phyloP scores from a whole-genome alignment of 148 eudicot species.

The Rhododendron ovatum region DNA sequence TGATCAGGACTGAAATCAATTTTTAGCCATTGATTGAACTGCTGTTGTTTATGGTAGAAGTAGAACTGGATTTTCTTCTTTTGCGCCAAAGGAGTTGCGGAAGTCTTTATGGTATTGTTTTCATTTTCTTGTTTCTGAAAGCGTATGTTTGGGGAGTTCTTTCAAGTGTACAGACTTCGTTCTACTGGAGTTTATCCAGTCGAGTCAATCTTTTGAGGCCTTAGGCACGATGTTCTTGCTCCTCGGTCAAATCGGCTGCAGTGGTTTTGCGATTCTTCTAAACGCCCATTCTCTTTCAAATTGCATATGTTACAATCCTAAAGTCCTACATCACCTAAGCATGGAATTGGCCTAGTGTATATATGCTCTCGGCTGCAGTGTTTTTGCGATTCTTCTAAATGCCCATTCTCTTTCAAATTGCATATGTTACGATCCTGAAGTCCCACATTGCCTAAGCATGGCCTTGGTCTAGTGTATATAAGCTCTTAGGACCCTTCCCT shows the following conservation, averaged over 20 bases:
- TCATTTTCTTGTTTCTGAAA: background rate
- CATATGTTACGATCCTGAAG: no score
- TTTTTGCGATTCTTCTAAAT: no score
- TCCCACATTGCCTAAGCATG: no score
- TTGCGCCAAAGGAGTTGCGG: background rate
- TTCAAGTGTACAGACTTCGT: background rate
- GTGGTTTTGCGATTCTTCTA: background rate
- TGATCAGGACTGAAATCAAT: background rate
- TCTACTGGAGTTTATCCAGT: background rate
- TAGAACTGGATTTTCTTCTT: background rate
- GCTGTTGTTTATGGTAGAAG: background rate
- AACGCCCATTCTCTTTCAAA: no score
- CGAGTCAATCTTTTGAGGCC: background rate
- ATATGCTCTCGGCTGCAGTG: background rate
- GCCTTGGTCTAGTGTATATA: no score
- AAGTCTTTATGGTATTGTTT: background rate
- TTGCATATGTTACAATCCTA: background rate
- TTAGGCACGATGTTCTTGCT: background rate
- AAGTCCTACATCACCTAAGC: no score
- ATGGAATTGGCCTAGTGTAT: no score
- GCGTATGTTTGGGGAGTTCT: background rate
- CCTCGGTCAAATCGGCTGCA: background rate
- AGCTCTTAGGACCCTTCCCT: no score
- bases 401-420: background rate
- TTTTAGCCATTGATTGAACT: background rate